These are phyloP conservation scores for Mallotus nudiflorus DNA, from an alignment of 345 rosid genomes.

Conservation along the genomic window DNA sequence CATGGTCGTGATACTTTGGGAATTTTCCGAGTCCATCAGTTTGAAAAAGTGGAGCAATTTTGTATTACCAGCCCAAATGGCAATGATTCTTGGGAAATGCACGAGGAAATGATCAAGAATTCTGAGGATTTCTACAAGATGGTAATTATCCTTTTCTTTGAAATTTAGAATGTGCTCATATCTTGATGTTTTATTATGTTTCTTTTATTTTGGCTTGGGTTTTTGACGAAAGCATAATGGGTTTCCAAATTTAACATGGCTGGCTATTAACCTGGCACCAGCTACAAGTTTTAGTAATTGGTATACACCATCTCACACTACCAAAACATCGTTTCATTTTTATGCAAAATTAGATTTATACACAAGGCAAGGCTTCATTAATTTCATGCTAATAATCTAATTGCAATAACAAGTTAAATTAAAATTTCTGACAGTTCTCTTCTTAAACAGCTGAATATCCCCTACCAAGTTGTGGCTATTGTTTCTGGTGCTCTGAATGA, in stretches of 20 bases:
- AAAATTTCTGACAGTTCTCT: constrained; percentile 2
- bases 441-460: constrained; percentile 64
- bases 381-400: neutral
- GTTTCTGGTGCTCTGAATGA: constrained; percentile 94
- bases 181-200: neutral
- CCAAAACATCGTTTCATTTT: neutral
- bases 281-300: neutral
- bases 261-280: neutral
- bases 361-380: neutral
- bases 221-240: neutral
- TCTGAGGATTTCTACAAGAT: constrained; percentile 80
- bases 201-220: neutral
- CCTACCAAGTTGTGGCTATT: constrained; percentile 77
- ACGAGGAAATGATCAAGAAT: constrained; percentile 87
- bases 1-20: constrained; percentile 97
- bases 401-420: neutral
- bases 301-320: neutral
- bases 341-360: neutral
- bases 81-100: constrained; percentile 88
- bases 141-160: constrained; percentile 36
- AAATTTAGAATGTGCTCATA: neutral
- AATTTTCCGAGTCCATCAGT: constrained; percentile 96
- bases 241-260: neutral
- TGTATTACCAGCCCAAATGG: constrained; percentile 87
- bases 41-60: constrained; percentile 96